phyloP scores from a whole-genome alignment of 1,284 basidiomycete genomes.

The Cryptococcus sp. region DNA sequence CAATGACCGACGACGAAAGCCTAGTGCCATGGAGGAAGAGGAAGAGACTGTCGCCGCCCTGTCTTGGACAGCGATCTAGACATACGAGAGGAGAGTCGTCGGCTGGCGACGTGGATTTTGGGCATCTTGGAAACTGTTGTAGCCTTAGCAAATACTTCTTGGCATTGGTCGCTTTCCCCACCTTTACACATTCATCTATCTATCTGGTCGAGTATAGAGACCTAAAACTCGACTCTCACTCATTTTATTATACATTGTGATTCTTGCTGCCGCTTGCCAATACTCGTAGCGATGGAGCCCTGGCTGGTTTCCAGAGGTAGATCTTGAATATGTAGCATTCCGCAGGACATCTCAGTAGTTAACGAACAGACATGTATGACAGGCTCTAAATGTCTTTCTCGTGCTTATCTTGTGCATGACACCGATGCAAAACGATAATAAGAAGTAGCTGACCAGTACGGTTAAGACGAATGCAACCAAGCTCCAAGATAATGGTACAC shows the following conservation, averaged over 20 bases:
- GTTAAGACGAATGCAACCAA: neutral
- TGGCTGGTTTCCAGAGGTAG: conserved; percentile 1
- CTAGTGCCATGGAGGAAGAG: conserved; percentile 28
- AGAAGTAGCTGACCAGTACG: neutral
- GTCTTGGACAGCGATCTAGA: conserved; percentile 31
- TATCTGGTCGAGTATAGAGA: neutral
- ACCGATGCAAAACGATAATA: too few relatives aligned
- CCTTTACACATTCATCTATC: neutral
- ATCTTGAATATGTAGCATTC: conserved; percentile 7
- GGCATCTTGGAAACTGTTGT: neutral
- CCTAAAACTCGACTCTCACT: neutral
- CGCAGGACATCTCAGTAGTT: conserved; percentile 5
- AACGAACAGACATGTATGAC: conserved; percentile 15
- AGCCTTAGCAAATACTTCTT: neutral
- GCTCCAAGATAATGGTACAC: too few relatives aligned
- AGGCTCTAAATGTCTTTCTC: conserved; percentile 13
- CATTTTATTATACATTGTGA: conserved; percentile 6
- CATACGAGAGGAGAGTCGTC: neutral
- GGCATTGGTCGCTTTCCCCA: neutral
- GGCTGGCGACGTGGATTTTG: neutral
- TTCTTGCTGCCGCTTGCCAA: neutral
- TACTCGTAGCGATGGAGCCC: neutral
- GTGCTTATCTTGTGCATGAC: too few relatives aligned
- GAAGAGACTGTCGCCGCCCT: conserved; percentile 34
- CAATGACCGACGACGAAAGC: conserved; percentile 26